phyloP scores from a whole-genome alignment of 2,329 filamentous ascomycete genomes.

The Fusarium marasasianum region DNA sequence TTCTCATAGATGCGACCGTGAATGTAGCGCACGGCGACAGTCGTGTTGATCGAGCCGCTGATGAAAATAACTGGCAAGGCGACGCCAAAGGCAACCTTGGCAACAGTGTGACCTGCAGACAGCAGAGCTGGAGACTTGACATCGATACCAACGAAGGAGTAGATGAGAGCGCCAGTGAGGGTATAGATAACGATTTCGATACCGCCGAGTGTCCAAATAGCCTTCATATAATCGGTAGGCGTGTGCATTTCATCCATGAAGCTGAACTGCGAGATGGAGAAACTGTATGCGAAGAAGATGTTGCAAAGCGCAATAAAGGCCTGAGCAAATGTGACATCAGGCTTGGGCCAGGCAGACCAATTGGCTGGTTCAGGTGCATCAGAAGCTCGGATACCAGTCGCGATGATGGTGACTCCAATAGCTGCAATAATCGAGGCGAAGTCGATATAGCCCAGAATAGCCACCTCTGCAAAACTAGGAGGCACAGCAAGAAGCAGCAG shows the following conservation, averaged over 20 bases:
- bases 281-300: conserved; percentile 73
- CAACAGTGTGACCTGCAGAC: conserved; percentile 63
- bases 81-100: conserved; percentile 51
- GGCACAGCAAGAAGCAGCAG: conserved; percentile 53
- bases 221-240: conserved; percentile 52
- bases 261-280: conserved; percentile 55
- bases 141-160: conserved; percentile 68
- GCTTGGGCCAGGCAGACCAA: conserved; percentile 52
- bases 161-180: conserved; percentile 70
- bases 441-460: conserved; percentile 40
- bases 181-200: conserved; percentile 70
- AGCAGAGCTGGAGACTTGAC: conserved; percentile 72
- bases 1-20: conserved; percentile 45
- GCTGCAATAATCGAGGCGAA: conserved; percentile 54
- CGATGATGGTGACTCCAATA: conserved; percentile 71
- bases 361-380: conserved; percentile 24
- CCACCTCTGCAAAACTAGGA: conserved; percentile 50
- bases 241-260: conserved; percentile 59
- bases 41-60: conserved; percentile 70
- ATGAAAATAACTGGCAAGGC: conserved; percentile 75
- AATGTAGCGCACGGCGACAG: conserved; percentile 50
- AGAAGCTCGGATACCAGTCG: conserved; percentile 58
- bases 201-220: conserved; percentile 68
- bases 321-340: conserved; percentile 55
- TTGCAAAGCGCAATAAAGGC: conserved; percentile 69